Conservation (phyloP, 805 yeast genomes). For the Lachancea lanzarotensis region DNA sequence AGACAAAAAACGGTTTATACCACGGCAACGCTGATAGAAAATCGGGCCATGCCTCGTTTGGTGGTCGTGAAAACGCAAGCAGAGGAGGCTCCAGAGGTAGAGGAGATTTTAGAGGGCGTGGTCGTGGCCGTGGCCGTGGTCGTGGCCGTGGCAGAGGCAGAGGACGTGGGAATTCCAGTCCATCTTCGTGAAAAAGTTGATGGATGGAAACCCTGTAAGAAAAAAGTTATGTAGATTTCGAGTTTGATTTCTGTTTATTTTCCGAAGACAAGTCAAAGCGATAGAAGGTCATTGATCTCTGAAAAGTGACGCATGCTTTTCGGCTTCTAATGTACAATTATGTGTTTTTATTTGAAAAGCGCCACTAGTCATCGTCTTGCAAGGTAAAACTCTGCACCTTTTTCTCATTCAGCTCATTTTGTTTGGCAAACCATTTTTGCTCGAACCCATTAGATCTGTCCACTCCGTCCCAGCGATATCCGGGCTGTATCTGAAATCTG, state of each 20-base stretch:
- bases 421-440: slow-evolving; percentile 45
- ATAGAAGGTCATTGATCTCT: too few relatives aligned
- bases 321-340: neutral
- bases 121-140: slow-evolving; percentile 12
- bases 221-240: neutral
- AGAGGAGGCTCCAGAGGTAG: slow-evolving; percentile 1
- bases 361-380: slow-evolving; percentile 32
- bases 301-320: too few relatives aligned
- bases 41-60: neutral
- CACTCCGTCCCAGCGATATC: slow-evolving; percentile 86
- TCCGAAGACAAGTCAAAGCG: neutral
- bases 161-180: slow-evolving; percentile 9
- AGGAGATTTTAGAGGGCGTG: slow-evolving; percentile 4
- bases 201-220: too few relatives aligned
- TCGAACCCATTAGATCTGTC: slow-evolving; percentile 89
- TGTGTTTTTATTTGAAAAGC: slow-evolving; percentile 6
- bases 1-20: neutral
- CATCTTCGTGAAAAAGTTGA: neutral
- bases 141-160: slow-evolving; percentile 16
- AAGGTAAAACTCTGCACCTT: slow-evolving; percentile 32
- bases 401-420: slow-evolving; percentile 32
- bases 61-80: neutral
- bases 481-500: slow-evolving; percentile 72
- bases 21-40: neutral
- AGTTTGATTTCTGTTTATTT: neutral